phyloP scores from a whole-genome alignment of 495 filamentous ascomycete genomes.

The Talaromyces wortmannii region DNA sequence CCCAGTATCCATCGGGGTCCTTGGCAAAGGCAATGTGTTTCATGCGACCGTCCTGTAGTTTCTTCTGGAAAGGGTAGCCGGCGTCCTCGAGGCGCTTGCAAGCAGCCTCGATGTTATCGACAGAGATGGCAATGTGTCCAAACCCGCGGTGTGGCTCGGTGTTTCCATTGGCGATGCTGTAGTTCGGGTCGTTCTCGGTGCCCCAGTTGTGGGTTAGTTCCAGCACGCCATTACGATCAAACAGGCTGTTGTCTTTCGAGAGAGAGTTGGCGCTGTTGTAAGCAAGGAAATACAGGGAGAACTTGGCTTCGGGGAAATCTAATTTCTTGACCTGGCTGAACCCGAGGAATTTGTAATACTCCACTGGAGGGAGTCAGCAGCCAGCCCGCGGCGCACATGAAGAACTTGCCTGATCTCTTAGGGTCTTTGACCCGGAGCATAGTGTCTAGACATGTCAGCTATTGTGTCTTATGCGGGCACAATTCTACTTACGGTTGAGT shows the following conservation, averaged over 20 bases:
- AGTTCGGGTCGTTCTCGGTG: slow-evolving; percentile 79
- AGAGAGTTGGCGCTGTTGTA: slow-evolving; percentile 65
- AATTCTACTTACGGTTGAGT: slow-evolving; percentile 63
- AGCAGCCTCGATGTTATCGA: slow-evolving; percentile 85
- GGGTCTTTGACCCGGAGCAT: slow-evolving; percentile 97
- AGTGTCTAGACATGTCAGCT: slow-evolving; percentile 20
- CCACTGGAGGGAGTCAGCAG: slow-evolving; percentile 40
- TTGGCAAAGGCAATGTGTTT: slow-evolving; percentile 83
- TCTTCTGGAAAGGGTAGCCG: slow-evolving; percentile 92
- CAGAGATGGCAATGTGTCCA: slow-evolving; percentile 80
- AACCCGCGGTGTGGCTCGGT: slow-evolving; percentile 80
- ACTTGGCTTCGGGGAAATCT: slow-evolving; percentile 70
- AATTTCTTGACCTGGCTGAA: slow-evolving; percentile 76
- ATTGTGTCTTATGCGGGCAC: neutral
- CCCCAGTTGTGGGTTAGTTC: slow-evolving; percentile 98
- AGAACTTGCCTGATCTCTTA: slow-evolving; percentile 56
- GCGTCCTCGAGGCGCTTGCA: slow-evolving; percentile 84
- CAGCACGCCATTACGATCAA: slow-evolving; percentile 81
- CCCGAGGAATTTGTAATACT: slow-evolving; percentile 92
- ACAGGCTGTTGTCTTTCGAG: slow-evolving; percentile 69
- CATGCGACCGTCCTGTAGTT: slow-evolving; percentile 82
- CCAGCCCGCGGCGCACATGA: neutral
- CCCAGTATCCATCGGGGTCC: slow-evolving; percentile 94
- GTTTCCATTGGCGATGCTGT: slow-evolving; percentile 84
- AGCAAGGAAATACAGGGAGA: slow-evolving; percentile 60